phyloP scores from a whole-genome alignment of 805 yeast genomes.

The Tetrapisispora iriomotensis region DNA sequence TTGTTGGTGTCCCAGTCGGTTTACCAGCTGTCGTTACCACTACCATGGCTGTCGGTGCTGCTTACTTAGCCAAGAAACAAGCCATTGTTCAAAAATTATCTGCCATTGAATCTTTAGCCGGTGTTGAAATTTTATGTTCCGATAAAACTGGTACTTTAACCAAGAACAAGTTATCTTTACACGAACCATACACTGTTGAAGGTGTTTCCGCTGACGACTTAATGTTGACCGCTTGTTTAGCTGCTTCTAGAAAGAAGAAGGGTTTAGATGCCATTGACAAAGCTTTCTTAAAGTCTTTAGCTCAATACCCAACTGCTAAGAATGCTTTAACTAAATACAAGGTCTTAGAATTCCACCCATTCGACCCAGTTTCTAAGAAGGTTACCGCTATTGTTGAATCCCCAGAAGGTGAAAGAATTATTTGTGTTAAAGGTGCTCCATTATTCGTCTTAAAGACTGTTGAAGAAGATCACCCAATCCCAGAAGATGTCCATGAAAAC shows the following conservation, averaged over 20 bases:
- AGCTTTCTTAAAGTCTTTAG: slow-evolving; percentile 90
- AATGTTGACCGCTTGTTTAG: slow-evolving; percentile 95
- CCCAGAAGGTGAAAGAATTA: slow-evolving; percentile 88
- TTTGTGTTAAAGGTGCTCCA: slow-evolving; percentile 98
- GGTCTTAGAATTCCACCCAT: slow-evolving; percentile 92
- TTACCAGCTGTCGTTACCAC: slow-evolving; percentile 97
- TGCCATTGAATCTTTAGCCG: slow-evolving; percentile 94
- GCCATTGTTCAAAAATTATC: slow-evolving; percentile 95
- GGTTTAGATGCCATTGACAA: slow-evolving; percentile 96
- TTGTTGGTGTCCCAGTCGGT: slow-evolving; percentile 98
- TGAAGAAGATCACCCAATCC: slow-evolving; percentile 93
- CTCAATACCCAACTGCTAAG: slow-evolving; percentile 83
- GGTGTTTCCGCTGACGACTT: slow-evolving; percentile 94
- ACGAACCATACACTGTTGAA: slow-evolving; percentile 95
- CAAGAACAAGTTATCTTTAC: slow-evolving; percentile 89
- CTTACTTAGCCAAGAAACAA: slow-evolving; percentile 91
- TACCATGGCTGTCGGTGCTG: slow-evolving; percentile 99
- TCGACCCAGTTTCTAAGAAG: slow-evolving; percentile 96
- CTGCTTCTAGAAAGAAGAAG: slow-evolving; percentile 96
- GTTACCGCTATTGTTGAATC: slow-evolving; percentile 92
- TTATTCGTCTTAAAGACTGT: slow-evolving; percentile 92
- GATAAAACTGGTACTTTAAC: slow-evolving; percentile 98
- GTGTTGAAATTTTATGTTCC: slow-evolving; percentile 95
- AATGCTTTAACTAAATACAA: slow-evolving; percentile 86
- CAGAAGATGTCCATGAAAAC: slow-evolving; percentile 87